Percentiles rank a stretch among this genome's conserved stretches.
Conservation (phyloP, 495 filamentous ascomycete species). For the Penicillium crystallinum region DNA sequence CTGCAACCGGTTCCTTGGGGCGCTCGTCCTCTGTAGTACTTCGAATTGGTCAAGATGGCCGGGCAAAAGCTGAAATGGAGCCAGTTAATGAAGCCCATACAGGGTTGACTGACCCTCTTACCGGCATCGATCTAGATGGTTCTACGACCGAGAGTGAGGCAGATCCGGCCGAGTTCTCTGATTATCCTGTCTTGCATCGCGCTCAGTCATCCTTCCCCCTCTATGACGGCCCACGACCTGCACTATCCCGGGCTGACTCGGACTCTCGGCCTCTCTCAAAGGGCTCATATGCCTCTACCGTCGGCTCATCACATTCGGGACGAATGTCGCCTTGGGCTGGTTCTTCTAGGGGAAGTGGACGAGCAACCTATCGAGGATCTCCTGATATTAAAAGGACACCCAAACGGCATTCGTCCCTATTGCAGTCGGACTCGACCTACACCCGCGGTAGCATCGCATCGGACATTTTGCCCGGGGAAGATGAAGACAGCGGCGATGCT, state of each 20-base stretch:
- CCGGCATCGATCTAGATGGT: slow-evolving; percentile 43
- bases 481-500: slow-evolving; percentile 50
- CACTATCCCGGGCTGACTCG: slow-evolving; percentile 48
- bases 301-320: slow-evolving; percentile 39
- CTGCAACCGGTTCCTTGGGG: slow-evolving; percentile 26
- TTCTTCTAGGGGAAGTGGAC: slow-evolving; percentile 25
- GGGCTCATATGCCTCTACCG: slow-evolving; percentile 44
- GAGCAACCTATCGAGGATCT: slow-evolving; percentile 27
- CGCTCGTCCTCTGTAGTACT: slow-evolving; percentile 54
- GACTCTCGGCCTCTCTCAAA: slow-evolving; percentile 50
- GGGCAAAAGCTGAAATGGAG: slow-evolving; percentile 66
- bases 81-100: slow-evolving; percentile 44
- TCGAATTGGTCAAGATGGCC: slow-evolving; percentile 64
- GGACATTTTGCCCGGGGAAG: slow-evolving; percentile 49
- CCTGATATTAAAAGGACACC: slow-evolving; percentile 36
- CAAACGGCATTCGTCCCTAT: slow-evolving; percentile 31
- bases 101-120: slow-evolving; percentile 37
- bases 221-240: slow-evolving; percentile 46
- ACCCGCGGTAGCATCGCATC: slow-evolving; percentile 42
- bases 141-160: slow-evolving; percentile 46
- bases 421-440: slow-evolving; percentile 33
- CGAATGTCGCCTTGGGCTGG: slow-evolving; percentile 41
- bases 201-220: slow-evolving; percentile 57
- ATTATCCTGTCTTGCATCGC: slow-evolving; percentile 61
- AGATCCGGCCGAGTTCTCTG: slow-evolving; percentile 59